phyloP scores from a whole-genome alignment of 2,329 filamentous ascomycete species.

The Diplodia intermedia region DNA sequence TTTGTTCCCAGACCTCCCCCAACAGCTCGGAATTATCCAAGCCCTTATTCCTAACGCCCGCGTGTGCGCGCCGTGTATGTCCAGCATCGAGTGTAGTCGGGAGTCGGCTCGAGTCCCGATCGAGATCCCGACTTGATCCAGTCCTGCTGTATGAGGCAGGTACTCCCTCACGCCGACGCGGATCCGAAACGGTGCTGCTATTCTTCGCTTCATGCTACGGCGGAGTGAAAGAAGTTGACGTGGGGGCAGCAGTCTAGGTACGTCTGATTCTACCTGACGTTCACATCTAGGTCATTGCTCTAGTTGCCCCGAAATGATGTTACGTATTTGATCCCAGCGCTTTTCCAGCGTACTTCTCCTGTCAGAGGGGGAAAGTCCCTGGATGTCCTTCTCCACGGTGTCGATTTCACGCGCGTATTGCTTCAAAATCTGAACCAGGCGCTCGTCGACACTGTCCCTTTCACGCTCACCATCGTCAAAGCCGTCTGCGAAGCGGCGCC shows the following conservation, averaged over 20 bases:
- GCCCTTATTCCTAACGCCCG: background rate
- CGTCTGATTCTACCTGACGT: background rate
- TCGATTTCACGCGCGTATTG: conserved; percentile 40
- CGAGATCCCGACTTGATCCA: background rate
- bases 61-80: background rate
- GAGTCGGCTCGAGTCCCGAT: background rate
- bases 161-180: background rate
- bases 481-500: conserved; percentile 42
- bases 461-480: conserved; percentile 46
- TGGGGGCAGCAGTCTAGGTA: background rate
- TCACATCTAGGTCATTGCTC: conserved; percentile 12
- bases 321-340: conserved; percentile 50
- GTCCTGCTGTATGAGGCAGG: background rate
- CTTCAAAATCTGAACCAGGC: conserved; percentile 43
- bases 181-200: no score
- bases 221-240: no score
- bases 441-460: conserved; percentile 47
- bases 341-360: conserved; percentile 37
- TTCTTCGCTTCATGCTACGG: no score
- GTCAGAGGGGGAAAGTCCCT: conserved; percentile 42
- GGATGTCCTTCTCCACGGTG: conserved; percentile 38
- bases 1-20: background rate
- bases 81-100: background rate
- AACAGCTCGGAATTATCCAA: background rate
- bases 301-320: conserved; percentile 35